Percentiles rank a stretch among this genome's conserved stretches.
These are phyloP conservation scores for Lindgomyces ingoldianus DNA, from an alignment of 495 filamentous ascomycete species.

Conservation along the genomic window DNA sequence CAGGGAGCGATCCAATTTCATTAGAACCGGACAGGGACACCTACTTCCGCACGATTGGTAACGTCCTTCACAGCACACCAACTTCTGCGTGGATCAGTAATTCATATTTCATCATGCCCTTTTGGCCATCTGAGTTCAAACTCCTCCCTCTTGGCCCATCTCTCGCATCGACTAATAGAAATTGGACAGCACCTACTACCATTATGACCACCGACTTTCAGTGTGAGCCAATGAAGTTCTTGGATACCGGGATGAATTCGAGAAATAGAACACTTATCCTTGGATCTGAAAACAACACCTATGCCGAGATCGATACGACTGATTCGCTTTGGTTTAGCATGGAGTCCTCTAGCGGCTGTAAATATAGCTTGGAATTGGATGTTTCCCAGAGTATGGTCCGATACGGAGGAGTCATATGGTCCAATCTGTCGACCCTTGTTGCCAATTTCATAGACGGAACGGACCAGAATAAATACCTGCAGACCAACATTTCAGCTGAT, in stretches of 20 bases:
- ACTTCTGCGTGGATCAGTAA: constrained; percentile 10
- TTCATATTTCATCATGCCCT: not conserved
- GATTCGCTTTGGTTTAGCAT: too few relatives aligned
- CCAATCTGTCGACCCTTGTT: not conserved
- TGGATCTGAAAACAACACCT: not conserved
- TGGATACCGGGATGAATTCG: not conserved
- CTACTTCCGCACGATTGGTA: constrained; percentile 2
- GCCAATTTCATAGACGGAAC: not conserved
- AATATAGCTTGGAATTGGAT: not conserved
- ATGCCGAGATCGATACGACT: too few relatives aligned
- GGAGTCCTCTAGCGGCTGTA: not conserved
- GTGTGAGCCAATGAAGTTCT: not conserved
- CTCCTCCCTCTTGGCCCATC: not conserved
- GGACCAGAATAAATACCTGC: too few relatives aligned
- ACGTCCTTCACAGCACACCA: not conserved
- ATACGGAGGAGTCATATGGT: not conserved
- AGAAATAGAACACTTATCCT: not conserved
- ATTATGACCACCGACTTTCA: not conserved
- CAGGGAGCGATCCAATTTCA: not conserved
- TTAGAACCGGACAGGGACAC: not conserved
- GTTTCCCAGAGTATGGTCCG: not conserved
- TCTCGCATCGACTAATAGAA: not conserved
- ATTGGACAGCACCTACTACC: not conserved
- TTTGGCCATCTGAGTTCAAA: not conserved
- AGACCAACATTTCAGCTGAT: not conserved